These are phyloP conservation scores for Clonostachys sp. DNA, from an alignment of 2,329 filamentous ascomycete species.

Conservation along the genomic window DNA sequence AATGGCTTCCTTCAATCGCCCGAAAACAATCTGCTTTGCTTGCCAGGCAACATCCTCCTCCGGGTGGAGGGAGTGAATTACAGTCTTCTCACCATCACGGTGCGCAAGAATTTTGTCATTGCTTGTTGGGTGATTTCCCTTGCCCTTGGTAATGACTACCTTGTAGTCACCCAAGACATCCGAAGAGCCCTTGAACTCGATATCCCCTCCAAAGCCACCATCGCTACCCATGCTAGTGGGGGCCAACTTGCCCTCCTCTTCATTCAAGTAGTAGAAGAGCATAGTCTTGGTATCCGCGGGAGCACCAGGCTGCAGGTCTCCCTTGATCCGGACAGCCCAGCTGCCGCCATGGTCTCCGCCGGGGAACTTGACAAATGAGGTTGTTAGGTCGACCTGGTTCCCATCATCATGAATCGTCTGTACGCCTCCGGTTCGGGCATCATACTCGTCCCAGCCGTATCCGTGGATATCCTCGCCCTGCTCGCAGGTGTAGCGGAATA, in stretches of 20 bases:
- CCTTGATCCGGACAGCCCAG: conserved; percentile 88
- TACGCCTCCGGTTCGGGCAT: conserved; percentile 78
- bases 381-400: conserved; percentile 87
- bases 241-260: conserved; percentile 68
- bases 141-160: conserved; percentile 69
- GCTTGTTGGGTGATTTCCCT: conserved; percentile 56
- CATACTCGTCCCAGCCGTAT: conserved; percentile 98
- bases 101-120: conserved; percentile 61
- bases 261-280: conserved; percentile 71
- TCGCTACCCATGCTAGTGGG: conserved; percentile 52
- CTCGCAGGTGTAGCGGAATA: conserved; percentile 91
- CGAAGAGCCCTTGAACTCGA: conserved; percentile 68
- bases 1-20: conserved; percentile 46
- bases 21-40: conserved; percentile 61
- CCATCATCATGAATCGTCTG: conserved; percentile 88
- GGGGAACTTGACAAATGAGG: conserved; percentile 88
- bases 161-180: conserved; percentile 74
- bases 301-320: conserved; percentile 67
- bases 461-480: conserved; percentile 91
- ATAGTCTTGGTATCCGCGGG: conserved; percentile 66
- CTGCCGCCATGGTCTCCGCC: conserved; percentile 81
- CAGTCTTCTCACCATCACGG: conserved; percentile 71
- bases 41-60: conserved; percentile 76
- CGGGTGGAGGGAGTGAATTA: conserved; percentile 67
- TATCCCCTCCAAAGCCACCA: conserved; percentile 49